Percentiles rank a stretch among this genome's conserved stretches.
Conservation (phyloP, 1,284 basidiomycete genomes). For the Puccinia novopanici region DNA sequence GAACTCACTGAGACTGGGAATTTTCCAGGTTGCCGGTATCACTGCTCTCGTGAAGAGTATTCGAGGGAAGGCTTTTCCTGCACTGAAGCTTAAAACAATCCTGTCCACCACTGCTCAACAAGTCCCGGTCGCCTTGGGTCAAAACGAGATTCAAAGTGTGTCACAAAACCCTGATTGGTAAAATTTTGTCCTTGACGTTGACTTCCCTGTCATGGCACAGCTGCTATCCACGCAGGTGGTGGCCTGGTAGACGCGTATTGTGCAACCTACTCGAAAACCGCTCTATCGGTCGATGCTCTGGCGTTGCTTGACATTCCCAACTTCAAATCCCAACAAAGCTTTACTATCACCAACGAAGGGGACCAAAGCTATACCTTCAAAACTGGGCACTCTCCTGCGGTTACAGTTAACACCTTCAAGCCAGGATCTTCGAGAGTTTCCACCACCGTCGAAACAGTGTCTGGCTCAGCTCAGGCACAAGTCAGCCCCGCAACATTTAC, state of each 20-base stretch:
- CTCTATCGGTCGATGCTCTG: constrained; percentile 23
- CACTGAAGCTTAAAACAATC: constrained; percentile 18
- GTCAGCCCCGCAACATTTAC: constrained; percentile 12
- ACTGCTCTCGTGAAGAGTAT: constrained; percentile 22
- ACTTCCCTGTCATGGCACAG: not conserved
- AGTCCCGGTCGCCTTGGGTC: not conserved
- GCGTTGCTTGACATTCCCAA: constrained; percentile 24
- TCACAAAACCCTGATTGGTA: not conserved
- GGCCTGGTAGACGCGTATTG: constrained; percentile 44
- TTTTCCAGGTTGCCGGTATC: constrained; percentile 42
- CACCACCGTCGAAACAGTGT: not conserved
- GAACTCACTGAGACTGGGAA: not conserved
- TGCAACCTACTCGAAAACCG: constrained; percentile 27
- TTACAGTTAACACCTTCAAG: constrained; percentile 32
- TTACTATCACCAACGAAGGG: constrained; percentile 42
- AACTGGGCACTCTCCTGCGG: constrained; percentile 26
- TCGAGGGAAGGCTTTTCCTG: constrained; percentile 18
- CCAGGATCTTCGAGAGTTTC: constrained; percentile 7
- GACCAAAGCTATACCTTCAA: constrained; percentile 28
- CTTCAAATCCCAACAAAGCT: constrained; percentile 31
- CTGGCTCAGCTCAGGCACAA: constrained; percentile 24
- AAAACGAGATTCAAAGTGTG: constrained; percentile 17
- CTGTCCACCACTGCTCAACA: constrained; percentile 31
- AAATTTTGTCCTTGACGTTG: not conserved
- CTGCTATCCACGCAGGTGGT: constrained; percentile 42